Conservation (phyloP, 1,139 yeast genomes). For the Saccharomyces hybrid region DNA sequence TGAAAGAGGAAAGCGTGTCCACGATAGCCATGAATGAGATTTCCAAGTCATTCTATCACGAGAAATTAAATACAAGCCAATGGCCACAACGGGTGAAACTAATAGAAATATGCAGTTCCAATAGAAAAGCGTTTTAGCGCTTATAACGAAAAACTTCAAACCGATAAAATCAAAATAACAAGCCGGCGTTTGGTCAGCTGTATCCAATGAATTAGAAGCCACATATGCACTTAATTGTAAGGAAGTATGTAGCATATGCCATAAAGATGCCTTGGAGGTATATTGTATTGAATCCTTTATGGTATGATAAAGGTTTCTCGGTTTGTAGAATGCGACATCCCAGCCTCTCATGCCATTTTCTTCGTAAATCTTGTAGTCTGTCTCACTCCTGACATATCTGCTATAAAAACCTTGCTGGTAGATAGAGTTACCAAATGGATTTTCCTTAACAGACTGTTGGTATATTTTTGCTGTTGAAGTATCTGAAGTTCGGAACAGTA, state of each 20-base stretch:
- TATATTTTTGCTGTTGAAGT: constrained; percentile 59
- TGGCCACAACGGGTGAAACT: constrained; percentile 47
- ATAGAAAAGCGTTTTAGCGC: constrained; percentile 42
- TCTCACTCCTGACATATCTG: constrained; percentile 69
- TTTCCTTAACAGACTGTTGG: constrained; percentile 34
- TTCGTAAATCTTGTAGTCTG: constrained; percentile 72
- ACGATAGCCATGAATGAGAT: constrained; percentile 32
- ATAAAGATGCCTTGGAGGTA: constrained; percentile 52
- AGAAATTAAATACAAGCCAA: constrained; percentile 43
- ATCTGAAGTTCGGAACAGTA: constrained; percentile 78
- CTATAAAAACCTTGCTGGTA: constrained; percentile 78
- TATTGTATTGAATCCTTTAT: constrained; percentile 60
- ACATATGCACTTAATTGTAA: constrained; percentile 46
- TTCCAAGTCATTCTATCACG: constrained; percentile 46
- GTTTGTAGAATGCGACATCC: constrained; percentile 68
- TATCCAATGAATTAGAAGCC: constrained; percentile 35
- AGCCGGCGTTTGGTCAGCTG: constrained; percentile 38
- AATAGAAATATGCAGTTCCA: constrained; percentile 46
- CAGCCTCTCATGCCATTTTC: constrained; percentile 70
- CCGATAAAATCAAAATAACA: constrained; percentile 60
- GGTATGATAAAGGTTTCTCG: constrained; percentile 81
- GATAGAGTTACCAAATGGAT: constrained; percentile 73
- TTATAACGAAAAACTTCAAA: constrained; percentile 43
- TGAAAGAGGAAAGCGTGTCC: constrained; percentile 55
- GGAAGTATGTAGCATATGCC: constrained; percentile 75